These are phyloP conservation scores for Closterium sp. DNA, from an alignment of 139 green algal genomes.

Conservation along the genomic window DNA sequence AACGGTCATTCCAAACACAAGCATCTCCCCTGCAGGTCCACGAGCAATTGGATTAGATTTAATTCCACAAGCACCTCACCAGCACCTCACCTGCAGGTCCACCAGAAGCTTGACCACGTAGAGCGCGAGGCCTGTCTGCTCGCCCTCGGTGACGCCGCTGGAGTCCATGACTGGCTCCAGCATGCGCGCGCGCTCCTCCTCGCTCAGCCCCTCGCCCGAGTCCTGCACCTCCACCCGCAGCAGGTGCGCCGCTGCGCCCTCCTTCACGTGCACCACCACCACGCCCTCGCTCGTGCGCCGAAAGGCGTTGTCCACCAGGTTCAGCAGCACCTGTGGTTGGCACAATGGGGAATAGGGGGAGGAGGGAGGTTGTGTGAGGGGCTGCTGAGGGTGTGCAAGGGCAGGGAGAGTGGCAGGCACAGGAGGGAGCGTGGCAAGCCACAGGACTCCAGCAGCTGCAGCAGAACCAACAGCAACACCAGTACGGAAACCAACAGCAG, in stretches of 20 bases:
- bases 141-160: conserved; percentile 6
- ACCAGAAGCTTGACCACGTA: conserved; percentile 23
- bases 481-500: too few species aligned
- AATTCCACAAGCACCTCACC: too few species aligned
- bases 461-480: background rate
- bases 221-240: conserved; percentile 47
- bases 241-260: background rate
- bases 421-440: too few species aligned
- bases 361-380: too few species aligned
- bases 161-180: conserved; percentile 37
- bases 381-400: too few species aligned
- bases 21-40: too few species aligned
- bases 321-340: conserved; percentile 34
- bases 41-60: too few species aligned
- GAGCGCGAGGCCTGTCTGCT: background rate
- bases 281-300: background rate
- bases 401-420: too few species aligned
- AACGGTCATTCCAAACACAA: too few species aligned
- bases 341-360: too few species aligned
- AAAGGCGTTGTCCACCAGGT: conserved; percentile 41
- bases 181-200: background rate
- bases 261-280: conserved; percentile 21
- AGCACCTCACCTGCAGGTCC: conserved; percentile 36
- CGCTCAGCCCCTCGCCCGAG: conserved; percentile 10
- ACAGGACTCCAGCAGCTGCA: background rate